Conservation (phyloP, 768 basidiomycete species). For the Podaxis carcinomalis region DNA sequence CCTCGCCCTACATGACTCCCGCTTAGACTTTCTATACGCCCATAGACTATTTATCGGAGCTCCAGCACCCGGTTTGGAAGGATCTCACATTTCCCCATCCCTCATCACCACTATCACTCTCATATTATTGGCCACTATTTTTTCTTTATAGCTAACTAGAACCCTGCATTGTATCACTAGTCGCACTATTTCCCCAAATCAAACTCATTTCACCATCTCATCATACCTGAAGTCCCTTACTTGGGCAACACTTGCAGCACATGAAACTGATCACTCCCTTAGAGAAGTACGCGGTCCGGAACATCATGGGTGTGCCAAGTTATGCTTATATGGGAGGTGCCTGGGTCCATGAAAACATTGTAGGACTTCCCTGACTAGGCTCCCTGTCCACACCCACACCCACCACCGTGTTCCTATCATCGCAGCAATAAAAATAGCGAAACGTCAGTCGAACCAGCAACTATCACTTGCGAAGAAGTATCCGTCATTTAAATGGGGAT, state of each 20-base stretch:
- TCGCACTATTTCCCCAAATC: background rate
- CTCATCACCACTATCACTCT: background rate
- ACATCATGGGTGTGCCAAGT: background rate
- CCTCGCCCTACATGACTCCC: background rate
- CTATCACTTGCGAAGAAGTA: background rate
- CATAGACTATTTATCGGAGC: conserved; percentile 7
- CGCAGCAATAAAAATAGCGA: background rate
- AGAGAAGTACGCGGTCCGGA: background rate
- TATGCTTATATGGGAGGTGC: background rate
- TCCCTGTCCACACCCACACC: background rate
- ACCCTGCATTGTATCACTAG: conserved; percentile 9
- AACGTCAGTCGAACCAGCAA: background rate
- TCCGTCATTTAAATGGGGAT: background rate
- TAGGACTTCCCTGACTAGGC: background rate
- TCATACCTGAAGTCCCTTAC: background rate
- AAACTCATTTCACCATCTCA: background rate
- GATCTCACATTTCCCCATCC: background rate
- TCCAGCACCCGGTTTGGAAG: conserved; percentile 1
- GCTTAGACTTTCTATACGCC: background rate
- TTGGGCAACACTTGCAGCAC: too few relatives aligned
- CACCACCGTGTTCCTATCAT: background rate
- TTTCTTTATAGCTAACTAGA: conserved; percentile 5
- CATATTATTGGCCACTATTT: background rate
- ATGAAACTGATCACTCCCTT: too few relatives aligned
- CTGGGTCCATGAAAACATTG: background rate